These are phyloP conservation scores for Ceratocystis papillata DNA, from an alignment of 2,329 filamentous ascomycete species.

Conservation along the genomic window DNA sequence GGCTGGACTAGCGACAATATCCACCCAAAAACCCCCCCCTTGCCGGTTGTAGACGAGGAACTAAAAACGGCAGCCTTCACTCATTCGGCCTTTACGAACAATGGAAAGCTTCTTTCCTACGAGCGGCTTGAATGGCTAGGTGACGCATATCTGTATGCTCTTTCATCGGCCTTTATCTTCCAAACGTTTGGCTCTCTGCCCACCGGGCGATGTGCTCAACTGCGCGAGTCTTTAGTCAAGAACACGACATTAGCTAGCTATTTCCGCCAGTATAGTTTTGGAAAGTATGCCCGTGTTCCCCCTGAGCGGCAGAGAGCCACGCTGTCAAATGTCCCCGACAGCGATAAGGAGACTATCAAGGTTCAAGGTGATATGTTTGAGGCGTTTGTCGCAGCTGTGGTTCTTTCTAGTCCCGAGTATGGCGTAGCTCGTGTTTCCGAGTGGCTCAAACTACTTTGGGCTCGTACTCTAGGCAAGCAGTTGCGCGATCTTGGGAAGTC, in stretches of 20 bases:
- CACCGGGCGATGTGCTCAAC: constrained; percentile 59
- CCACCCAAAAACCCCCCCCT: constrained; percentile 39
- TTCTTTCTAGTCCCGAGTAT: constrained; percentile 53
- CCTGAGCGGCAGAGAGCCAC: constrained; percentile 26
- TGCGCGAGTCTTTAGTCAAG: constrained; percentile 68
- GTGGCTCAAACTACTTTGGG: constrained; percentile 72
- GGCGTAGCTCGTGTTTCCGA: constrained; percentile 51
- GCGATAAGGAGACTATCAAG: constrained; percentile 52
- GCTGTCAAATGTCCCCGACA: constrained; percentile 33
- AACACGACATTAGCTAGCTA: constrained; percentile 68
- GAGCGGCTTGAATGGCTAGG: constrained; percentile 82
- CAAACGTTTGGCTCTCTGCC: constrained; percentile 55
- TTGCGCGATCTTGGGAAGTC: constrained; percentile 32
- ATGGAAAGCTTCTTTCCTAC: constrained; percentile 44
- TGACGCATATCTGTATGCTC: constrained; percentile 72
- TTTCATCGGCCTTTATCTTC: constrained; percentile 65
- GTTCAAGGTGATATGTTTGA: constrained; percentile 81
- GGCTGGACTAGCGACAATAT: constrained; percentile 45
- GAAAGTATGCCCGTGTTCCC: constrained; percentile 51
- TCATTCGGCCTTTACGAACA: constrained; percentile 43
- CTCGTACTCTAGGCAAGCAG: constrained; percentile 47
- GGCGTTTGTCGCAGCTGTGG: constrained; percentile 71
- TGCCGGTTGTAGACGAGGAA: constrained; percentile 52
- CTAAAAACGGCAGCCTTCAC: constrained; percentile 57
- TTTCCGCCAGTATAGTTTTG: constrained; percentile 58